Evolutionary conservation across 495 filamentous ascomycete species (phyloP).

Genomic region (Elaphomyces granulatus): DNA sequence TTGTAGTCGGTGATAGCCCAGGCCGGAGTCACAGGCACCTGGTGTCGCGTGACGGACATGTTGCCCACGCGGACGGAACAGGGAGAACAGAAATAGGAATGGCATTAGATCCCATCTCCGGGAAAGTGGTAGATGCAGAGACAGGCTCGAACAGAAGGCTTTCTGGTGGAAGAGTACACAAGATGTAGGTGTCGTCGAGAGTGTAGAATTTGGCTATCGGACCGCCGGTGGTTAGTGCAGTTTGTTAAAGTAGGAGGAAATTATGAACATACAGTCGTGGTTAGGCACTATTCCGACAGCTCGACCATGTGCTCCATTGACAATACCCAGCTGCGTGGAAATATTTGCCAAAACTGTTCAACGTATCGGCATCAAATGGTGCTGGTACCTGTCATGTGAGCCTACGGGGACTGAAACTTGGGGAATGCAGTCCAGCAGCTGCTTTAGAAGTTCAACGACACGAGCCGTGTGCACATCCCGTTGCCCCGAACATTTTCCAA

Average conservation of each 20-base stretch:
- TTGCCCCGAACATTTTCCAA: too few relatives aligned
- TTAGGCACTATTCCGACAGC: not conserved
- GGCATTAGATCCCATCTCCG: not conserved
- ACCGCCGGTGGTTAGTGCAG: not conserved
- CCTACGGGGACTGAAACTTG: too few relatives aligned
- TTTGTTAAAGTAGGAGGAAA: not conserved
- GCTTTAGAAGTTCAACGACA: too few relatives aligned
- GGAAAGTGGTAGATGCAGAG: not conserved
- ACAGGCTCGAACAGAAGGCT: not conserved
- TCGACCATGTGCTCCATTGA: not conserved
- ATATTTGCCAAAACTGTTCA: not conserved
- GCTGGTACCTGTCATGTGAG: too few relatives aligned
- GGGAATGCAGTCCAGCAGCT: too few relatives aligned
- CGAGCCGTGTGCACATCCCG: too few relatives aligned
- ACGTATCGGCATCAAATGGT: too few relatives aligned
- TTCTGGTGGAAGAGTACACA: not conserved
- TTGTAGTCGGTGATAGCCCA: not conserved
- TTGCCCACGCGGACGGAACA: not conserved
- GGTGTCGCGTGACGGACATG: not conserved
- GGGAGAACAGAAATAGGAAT: not conserved
- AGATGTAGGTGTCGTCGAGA: not conserved
- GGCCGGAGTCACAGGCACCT: not conserved
- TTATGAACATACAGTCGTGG: not conserved
- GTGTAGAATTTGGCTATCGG: not conserved
- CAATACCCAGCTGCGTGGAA: not conserved